phyloP scores from a whole-genome alignment of 2,329 filamentous ascomycete genomes.

The Colletotrichum gloeosporioides region DNA sequence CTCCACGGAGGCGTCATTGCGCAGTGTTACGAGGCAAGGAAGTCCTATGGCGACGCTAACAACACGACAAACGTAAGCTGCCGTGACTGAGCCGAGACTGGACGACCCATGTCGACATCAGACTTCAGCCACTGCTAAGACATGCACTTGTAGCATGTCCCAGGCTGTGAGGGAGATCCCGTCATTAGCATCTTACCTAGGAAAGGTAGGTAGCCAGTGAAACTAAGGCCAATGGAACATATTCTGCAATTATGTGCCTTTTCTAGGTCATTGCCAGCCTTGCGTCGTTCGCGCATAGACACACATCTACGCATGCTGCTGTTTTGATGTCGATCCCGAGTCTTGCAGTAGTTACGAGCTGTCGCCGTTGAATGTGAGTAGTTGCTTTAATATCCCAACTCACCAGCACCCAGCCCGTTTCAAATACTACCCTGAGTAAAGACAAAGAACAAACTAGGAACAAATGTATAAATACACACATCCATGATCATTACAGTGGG shows the following conservation, averaged over 20 bases:
- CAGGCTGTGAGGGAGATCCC: neutral
- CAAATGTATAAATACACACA: neutral
- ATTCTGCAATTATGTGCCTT: neutral
- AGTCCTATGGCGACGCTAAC: neutral
- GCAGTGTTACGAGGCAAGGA: neutral
- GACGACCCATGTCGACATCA: neutral
- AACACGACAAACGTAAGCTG: conserved; percentile 4
- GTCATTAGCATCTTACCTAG: neutral
- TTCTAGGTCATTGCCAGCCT: neutral
- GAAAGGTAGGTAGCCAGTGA: neutral
- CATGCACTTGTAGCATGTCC: neutral
- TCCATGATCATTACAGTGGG: neutral
- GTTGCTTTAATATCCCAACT: neutral
- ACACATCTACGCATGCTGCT: neutral
- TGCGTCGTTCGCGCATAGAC: neutral
- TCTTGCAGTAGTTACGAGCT: neutral
- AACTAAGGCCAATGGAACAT: neutral
- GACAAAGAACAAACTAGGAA: neutral
- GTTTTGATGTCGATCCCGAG: neutral
- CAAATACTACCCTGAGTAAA: neutral
- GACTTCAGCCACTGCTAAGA: neutral
- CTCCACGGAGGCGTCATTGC: conserved; percentile 14
- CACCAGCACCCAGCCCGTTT: neutral
- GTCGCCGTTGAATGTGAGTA: neutral
- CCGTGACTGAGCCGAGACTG: neutral